Base-by-base conservation (phyloP, 345 rosid genomes). In the Gossypium ekmanianum region DNA sequence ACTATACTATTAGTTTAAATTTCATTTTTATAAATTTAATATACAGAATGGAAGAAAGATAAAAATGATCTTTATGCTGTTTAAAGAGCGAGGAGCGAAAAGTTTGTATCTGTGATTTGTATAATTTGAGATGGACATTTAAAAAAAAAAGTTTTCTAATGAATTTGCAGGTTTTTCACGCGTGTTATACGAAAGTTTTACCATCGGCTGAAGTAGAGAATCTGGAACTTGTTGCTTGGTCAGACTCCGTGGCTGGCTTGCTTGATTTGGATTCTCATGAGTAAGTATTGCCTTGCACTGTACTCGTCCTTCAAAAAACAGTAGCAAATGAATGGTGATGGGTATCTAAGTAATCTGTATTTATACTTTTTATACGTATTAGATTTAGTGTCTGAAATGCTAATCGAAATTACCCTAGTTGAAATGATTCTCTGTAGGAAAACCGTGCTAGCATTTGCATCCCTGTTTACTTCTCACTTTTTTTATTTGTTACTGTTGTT, bases 161-260 rank as follows among this genome's bases (percentile, higher is more conserved):
- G 41, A 47, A 65, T 74, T 45, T 70, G 41, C 72, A 95, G 99
- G 99, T 95, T 54, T 79, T 89, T 29, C 99, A 85, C 81, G 89
- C 99, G 66, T 93, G 99, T 77, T 93, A 90, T 77, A 71, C 98
- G 18, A 91, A 90, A 87, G 94, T 95, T 64, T 86, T 88, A 1
- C 97, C 99, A 18, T 93, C 98, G 20, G 97, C 81, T 75, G 87
- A 88, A 79, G 93, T 89, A 27, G 99, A 95, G 72, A 85, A 90
- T 84, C 98, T 98, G 56, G 88, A 91, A 84, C 91, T 95, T 52
- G 97, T 95, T 76, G 92, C 91, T 2, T 93, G 98, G 99, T 95
- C 99, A 47, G 92, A 88, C 7, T 90, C 97, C 34, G 97, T 91
- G 67, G 94, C 93, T 2, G 87, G 85, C 69, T 74, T 87, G 68